Evolutionary conservation across 768 basidiomycete genomes (phyloP).

Genomic region (Boletus speciosus): DNA sequence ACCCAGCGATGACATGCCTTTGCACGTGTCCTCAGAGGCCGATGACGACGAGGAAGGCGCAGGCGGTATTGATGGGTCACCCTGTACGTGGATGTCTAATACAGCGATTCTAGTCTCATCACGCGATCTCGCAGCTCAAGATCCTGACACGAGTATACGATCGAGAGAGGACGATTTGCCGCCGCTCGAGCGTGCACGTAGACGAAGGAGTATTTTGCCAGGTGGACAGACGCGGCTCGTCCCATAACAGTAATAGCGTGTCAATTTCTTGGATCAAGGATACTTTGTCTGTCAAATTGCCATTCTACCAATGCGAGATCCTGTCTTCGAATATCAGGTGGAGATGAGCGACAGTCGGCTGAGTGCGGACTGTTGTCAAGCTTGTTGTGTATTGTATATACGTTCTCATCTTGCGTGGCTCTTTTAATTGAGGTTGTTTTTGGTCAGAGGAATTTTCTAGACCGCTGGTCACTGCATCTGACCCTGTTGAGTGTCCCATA

Average conservation of each 20-base stretch:
- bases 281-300: neutral
- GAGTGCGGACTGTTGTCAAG: neutral
- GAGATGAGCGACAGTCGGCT: neutral
- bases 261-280: no score
- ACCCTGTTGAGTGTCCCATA: constrained; percentile 24
- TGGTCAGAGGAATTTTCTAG: no score
- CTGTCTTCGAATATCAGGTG: neutral
- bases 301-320: neutral
- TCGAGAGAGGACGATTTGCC: constrained; percentile 53
- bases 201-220: constrained; percentile 40
- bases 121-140: constrained; percentile 13
- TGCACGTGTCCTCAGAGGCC: constrained; percentile 24
- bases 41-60: constrained; percentile 33
- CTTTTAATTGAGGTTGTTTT: neutral
- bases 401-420: neutral
- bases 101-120: constrained; percentile 9
- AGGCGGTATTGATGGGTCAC: constrained; percentile 20
- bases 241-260: neutral
- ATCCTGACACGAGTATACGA: constrained; percentile 23
- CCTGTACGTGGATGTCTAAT: constrained; percentile 16
- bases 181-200: constrained; percentile 66
- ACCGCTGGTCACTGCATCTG: neutral
- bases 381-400: constrained; percentile 4
- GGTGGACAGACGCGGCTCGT: constrained; percentile 30
- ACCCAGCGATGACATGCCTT: constrained; percentile 5